Evolutionary conservation across 345 rosid species (phyloP), one percentile per base, ranked within the genome.

Genomic region (Crucihimalaya himalaica): DNA sequence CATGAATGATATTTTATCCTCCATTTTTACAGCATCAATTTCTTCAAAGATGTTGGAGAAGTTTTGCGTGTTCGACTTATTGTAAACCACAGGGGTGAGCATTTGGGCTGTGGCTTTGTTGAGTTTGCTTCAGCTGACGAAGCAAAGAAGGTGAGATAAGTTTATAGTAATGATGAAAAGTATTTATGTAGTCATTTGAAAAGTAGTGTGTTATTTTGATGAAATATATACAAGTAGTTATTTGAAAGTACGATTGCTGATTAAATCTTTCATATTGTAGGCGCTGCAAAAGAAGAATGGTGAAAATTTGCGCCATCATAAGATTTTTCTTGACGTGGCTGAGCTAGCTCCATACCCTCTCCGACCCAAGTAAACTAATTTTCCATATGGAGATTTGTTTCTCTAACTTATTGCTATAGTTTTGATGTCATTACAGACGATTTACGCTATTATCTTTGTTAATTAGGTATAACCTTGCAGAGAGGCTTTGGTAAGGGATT

Each of bases 141-240:
- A 29, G 21, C 39, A 29, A n/a, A 55, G 39, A 29, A 55, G 39
- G 60, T 55, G 12, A 55, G 14, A n/a, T 0, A n/a, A 29, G 14
- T n/a, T 27, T 54, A 8, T 4, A 55, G 60, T 55, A 55, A 55
- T 55, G 61, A n/a, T 55, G 18, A 55, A 55, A 53, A 53, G 19
- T 14, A 14, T n/a, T 53, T 8, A 12, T 13, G 18, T 51, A 51
- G 8, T 43, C 47, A 52, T 25, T 28, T 14, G 2, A 14, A 53
- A 53, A 51, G 2, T 52, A 23, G 31, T 23, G 9, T 51, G 13
- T 52, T 27, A 19, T 14, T 6, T 16, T 46, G 54, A 3, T 46
- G 50, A 51, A 23, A 52, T 5, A 12, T 52, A 25, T 1, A 52
- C 9, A 5, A 23, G 8, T 25, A 13, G 18, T 25, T 52, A 14